phyloP scores from a whole-genome alignment of 192 early-diverging fungal species.

The Coemansia sp. region DNA sequence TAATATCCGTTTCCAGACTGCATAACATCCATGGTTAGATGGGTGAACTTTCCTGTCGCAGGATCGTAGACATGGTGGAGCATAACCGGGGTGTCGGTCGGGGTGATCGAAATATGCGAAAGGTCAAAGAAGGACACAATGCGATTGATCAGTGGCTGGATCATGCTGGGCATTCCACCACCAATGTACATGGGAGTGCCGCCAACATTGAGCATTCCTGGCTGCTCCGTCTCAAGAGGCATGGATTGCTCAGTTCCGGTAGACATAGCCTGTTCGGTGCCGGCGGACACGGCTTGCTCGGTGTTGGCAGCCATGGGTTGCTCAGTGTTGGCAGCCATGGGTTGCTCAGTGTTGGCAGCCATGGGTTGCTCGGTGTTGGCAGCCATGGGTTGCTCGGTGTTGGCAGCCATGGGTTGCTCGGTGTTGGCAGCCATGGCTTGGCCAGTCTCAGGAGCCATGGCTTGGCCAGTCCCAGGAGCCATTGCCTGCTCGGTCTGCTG shows the following conservation, averaged over 20 bases:
- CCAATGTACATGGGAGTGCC: background rate
- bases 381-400: background rate
- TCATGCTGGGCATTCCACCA: background rate
- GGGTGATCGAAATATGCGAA: conserved; percentile 8
- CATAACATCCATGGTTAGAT: conserved; percentile 14
- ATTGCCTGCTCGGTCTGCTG: background rate
- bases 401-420: background rate
- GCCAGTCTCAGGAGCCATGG: too few relatives aligned
- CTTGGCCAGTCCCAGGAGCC: too few relatives aligned
- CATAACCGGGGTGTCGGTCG: conserved; percentile 13
- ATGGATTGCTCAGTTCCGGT: background rate
- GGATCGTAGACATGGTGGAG: conserved; percentile 19
- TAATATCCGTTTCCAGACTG: conserved; percentile 18
- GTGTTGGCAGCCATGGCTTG: background rate
- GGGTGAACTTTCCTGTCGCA: conserved; percentile 23
- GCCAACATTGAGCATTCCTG: background rate
- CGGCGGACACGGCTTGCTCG: background rate
- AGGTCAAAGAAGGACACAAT: conserved; percentile 22
- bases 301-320: background rate
- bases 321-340: background rate
- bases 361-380: background rate
- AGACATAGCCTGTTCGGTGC: background rate
- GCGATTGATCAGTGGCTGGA: conserved; percentile 11
- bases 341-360: background rate
- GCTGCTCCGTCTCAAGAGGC: background rate